Conservation (phyloP, 23 red algal genomes). For the Agarophyton chilense region DNA sequence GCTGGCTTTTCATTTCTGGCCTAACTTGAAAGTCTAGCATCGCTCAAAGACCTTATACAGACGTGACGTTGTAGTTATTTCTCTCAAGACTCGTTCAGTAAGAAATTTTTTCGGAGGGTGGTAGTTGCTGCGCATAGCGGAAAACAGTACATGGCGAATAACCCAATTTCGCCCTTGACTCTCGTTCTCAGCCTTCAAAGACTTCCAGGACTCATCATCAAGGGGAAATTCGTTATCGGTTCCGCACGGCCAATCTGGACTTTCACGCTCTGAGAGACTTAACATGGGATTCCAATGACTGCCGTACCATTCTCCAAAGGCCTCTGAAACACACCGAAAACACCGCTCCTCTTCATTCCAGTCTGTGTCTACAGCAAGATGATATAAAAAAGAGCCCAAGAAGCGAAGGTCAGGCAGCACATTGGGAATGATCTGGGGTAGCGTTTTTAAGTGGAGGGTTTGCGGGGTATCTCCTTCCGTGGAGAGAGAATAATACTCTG, state of each 20-base stretch:
- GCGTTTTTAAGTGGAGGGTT: background rate
- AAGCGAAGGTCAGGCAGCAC: constrained; percentile 39
- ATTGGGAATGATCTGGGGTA: constrained; percentile 50
- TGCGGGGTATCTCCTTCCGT: constrained; percentile 8
- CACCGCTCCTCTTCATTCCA: constrained; percentile 62
- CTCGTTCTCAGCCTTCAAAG: background rate
- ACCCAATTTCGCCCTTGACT: constrained; percentile 44
- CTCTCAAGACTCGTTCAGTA: constrained; percentile 60
- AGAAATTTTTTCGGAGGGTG: constrained; percentile 64
- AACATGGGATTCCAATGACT: constrained; percentile 39
- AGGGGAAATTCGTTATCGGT: background rate
- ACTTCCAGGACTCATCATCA: background rate
- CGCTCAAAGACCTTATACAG: constrained; percentile 94
- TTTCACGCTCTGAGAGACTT: background rate
- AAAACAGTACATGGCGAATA: constrained; percentile 64
- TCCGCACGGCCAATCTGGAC: background rate
- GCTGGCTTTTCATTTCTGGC: no score
- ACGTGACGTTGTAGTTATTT: constrained; percentile 66
- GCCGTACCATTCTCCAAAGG: constrained; percentile 60
- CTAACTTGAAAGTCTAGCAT: no score
- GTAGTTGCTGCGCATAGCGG: constrained; percentile 48
- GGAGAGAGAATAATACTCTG: constrained; percentile 59
- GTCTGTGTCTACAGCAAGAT: constrained; percentile 60
- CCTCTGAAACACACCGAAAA: constrained; percentile 44
- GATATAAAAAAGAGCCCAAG: constrained; percentile 48